Percentiles rank a stretch among this genome's conserved stretches.
Evolutionary conservation across 2,329 filamentous ascomycete species (phyloP).

Genomic region (Phaeoacremonium minimum): DNA sequence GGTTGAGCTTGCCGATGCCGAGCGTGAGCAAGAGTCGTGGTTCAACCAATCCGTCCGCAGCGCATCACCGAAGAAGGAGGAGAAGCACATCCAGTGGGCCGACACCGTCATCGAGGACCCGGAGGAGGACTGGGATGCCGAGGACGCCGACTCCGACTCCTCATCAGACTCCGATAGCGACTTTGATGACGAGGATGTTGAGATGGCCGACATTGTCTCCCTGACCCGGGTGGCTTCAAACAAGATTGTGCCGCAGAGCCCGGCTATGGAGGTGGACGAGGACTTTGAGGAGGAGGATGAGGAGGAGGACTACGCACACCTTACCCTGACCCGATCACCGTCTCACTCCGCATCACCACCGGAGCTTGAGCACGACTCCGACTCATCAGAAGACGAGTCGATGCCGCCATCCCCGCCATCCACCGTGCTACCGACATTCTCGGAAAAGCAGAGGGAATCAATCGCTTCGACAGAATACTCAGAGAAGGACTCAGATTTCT

Average conservation of each 20-base stretch:
- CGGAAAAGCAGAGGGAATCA: constrained; percentile 48
- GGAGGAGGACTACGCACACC: constrained; percentile 61
- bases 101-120: constrained; percentile 71
- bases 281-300: constrained; percentile 50
- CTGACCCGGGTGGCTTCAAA: constrained; percentile 41
- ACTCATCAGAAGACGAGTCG: constrained; percentile 67
- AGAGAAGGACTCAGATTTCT: constrained; percentile 36
- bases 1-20: constrained; percentile 83
- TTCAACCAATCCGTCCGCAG: constrained; percentile 93
- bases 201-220: constrained; percentile 45
- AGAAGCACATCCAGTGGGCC: constrained; percentile 83
- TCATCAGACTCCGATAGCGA: constrained; percentile 41
- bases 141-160: constrained; percentile 57
- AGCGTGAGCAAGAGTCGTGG: constrained; percentile 93
- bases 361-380: constrained; percentile 66
- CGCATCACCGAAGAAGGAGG: constrained; percentile 52
- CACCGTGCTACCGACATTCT: constrained; percentile 53
- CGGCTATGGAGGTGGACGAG: constrained; percentile 29
- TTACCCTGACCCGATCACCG: constrained; percentile 64
- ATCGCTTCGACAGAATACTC: constrained; percentile 26
- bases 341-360: constrained; percentile 65
- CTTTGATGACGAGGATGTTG: constrained; percentile 52
- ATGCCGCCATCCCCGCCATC: constrained; percentile 69
- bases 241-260: constrained; percentile 26
- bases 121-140: constrained; percentile 66